Percentiles rank a stretch among this genome's conserved stretches.
These are phyloP conservation scores for Suillus tomentosus DNA, from an alignment of 768 basidiomycete genomes.

Conservation along the genomic window DNA sequence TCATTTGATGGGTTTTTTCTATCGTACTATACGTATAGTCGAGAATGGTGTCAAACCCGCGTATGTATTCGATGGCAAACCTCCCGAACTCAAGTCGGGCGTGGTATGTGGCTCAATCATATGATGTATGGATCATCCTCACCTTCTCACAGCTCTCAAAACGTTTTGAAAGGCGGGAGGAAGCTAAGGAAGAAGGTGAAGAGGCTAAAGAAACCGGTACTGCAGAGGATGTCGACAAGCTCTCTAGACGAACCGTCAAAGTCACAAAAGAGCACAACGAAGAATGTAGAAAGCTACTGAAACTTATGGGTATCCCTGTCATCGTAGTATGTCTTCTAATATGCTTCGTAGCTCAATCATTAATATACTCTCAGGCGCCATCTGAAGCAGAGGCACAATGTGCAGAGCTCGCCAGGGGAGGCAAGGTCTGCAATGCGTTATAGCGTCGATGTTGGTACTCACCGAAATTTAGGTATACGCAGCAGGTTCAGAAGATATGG, in stretches of 20 bases:
- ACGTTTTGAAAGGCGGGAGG: constrained; percentile 88
- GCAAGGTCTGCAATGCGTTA: constrained; percentile 57
- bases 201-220: constrained; percentile 98
- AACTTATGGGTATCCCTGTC: constrained; percentile 96
- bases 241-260: constrained; percentile 88
- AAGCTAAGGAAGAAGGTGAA: constrained; percentile 92
- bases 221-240: constrained; percentile 88
- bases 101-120: constrained; percentile 64
- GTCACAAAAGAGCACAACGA: constrained; percentile 97
- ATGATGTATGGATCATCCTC: neutral
- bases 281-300: constrained; percentile 85
- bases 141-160: constrained; percentile 74
- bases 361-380: constrained; percentile 65
- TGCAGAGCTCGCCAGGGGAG: constrained; percentile 95
- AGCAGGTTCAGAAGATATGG: constrained; percentile 99
- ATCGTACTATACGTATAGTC: constrained; percentile 94
- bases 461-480: constrained; percentile 74
- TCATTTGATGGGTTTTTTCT: constrained; percentile 99
- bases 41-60: constrained; percentile 98
- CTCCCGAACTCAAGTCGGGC: constrained; percentile 94
- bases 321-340: constrained; percentile 65
- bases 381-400: constrained; percentile 99
- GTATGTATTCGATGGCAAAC: constrained; percentile 98
- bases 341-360: constrained; percentile 5
- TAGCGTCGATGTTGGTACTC: neutral